Evolutionary conservation across 257 asterid species (phyloP).

Genomic region (Rauvolfia tetraphylla): DNA sequence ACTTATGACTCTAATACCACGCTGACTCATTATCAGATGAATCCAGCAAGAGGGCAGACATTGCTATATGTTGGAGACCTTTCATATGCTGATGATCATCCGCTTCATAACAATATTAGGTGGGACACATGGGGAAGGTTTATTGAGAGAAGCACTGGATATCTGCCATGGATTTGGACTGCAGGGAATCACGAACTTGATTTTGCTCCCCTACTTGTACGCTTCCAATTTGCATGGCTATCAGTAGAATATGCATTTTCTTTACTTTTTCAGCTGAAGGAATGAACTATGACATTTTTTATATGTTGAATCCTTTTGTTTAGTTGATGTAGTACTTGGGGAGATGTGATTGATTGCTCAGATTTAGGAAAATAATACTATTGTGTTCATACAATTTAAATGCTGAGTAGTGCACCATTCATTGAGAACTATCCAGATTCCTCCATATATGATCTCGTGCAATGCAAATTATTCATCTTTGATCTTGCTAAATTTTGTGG

Average conservation of each 20-base stretch:
- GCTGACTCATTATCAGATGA: background rate
- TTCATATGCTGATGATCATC: conserved; percentile 13
- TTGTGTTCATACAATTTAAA: background rate
- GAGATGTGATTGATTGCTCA: background rate
- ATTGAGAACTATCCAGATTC: background rate
- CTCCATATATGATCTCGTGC: background rate
- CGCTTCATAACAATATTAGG: conserved; percentile 2
- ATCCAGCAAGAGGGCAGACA: conserved; percentile 3
- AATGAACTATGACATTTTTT: background rate
- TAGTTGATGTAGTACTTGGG: background rate
- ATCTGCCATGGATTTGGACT: conserved; percentile 8
- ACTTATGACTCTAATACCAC: conserved; percentile 6
- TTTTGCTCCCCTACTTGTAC: background rate
- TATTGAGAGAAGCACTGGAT: conserved; percentile 1
- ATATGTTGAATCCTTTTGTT: background rate
- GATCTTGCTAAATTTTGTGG: background rate
- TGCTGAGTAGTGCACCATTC: background rate
- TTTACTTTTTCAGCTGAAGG: background rate
- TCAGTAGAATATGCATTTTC: background rate
- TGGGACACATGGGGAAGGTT: conserved; percentile 14
- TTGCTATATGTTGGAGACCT: conserved; percentile 8
- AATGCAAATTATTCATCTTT: background rate
- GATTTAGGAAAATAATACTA: no score
- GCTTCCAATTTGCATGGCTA: background rate
- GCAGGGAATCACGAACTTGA: conserved; percentile 7